phyloP scores from a whole-genome alignment of 192 early-diverging fungal genomes.

The Gonapodya sp. region DNA sequence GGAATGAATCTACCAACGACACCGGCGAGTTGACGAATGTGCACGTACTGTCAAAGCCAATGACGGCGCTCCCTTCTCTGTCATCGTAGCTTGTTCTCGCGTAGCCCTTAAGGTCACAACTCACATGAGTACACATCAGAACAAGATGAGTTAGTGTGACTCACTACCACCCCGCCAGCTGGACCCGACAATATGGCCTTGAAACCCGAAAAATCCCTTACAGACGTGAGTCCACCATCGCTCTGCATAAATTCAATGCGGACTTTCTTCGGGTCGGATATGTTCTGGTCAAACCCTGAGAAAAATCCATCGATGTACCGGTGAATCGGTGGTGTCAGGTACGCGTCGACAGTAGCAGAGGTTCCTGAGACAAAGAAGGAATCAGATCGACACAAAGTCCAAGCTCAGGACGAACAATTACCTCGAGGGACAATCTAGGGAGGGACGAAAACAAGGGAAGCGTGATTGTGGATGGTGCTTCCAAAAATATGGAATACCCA shows the following conservation, averaged over 20 bases:
- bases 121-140: neutral
- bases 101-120: slow-evolving; percentile 37
- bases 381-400: too few species aligned
- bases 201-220: slow-evolving; percentile 75
- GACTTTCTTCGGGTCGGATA: slow-evolving; percentile 21
- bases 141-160: neutral
- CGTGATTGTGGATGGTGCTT: neutral
- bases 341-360: slow-evolving; percentile 85
- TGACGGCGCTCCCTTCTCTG: slow-evolving; percentile 48
- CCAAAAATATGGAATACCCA: neutral
- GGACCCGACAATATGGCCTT: slow-evolving; percentile 85
- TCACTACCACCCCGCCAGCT: slow-evolving; percentile 80
- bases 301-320: slow-evolving; percentile 82
- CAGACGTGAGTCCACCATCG: slow-evolving; percentile 88
- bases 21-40: neutral
- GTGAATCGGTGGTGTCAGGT: slow-evolving; percentile 86
- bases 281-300: slow-evolving; percentile 71
- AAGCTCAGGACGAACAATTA: too few species aligned
- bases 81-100: slow-evolving; percentile 44
- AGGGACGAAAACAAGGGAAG: neutral
- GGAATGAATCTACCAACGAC: neutral
- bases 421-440: slow-evolving; percentile 70
- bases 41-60: slow-evolving; percentile 76
- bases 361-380: too few species aligned
- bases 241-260: slow-evolving; percentile 94